These are phyloP conservation scores for Psilocybe mexicana DNA, from an alignment of 1,284 basidiomycete genomes.

Conservation along the genomic window DNA sequence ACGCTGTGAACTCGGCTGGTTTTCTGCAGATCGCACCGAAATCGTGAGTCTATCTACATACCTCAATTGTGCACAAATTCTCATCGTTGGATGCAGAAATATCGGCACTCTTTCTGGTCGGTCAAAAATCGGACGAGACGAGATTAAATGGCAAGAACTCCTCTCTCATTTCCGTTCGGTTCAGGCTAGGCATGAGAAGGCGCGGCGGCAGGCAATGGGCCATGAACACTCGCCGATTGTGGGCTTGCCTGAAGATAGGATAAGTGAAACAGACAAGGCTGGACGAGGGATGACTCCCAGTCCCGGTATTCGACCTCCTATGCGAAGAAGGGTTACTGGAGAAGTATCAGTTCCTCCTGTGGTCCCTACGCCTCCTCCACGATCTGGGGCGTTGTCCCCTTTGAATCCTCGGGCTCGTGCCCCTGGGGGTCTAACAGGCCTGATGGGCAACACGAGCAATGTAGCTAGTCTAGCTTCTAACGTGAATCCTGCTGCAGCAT, in stretches of 20 bases:
- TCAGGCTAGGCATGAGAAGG: conserved; percentile 85
- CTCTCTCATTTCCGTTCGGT: conserved; percentile 84
- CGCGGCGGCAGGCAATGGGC: conserved; percentile 69
- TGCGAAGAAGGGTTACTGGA: conserved; percentile 61
- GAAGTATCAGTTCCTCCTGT: conserved; percentile 34
- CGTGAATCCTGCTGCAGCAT: conserved; percentile 34
- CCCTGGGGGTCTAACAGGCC: conserved; percentile 41
- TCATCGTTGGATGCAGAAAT: conserved; percentile 19
- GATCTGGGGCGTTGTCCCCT: conserved; percentile 60
- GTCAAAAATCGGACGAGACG: conserved; percentile 79
- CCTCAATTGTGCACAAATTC: conserved; percentile 5
- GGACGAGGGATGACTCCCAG: conserved; percentile 19
- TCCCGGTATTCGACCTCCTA: conserved; percentile 39
- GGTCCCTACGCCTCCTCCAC: conserved; percentile 29
- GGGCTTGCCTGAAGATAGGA: conserved; percentile 44
- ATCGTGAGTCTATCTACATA: conserved; percentile 44
- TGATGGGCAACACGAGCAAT: conserved; percentile 19
- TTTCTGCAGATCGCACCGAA: conserved; percentile 88
- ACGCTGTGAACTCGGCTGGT: conserved; percentile 93
- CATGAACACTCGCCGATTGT: conserved; percentile 46
- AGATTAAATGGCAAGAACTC: conserved; percentile 94
- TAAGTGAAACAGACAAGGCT: conserved; percentile 30
- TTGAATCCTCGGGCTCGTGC: conserved; percentile 67
- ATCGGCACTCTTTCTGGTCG: conserved; percentile 48
- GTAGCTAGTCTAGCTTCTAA: conserved; percentile 20